These are phyloP conservation scores for Allium sativum DNA, from an alignment of 106 monocot species.

Conservation along the genomic window DNA sequence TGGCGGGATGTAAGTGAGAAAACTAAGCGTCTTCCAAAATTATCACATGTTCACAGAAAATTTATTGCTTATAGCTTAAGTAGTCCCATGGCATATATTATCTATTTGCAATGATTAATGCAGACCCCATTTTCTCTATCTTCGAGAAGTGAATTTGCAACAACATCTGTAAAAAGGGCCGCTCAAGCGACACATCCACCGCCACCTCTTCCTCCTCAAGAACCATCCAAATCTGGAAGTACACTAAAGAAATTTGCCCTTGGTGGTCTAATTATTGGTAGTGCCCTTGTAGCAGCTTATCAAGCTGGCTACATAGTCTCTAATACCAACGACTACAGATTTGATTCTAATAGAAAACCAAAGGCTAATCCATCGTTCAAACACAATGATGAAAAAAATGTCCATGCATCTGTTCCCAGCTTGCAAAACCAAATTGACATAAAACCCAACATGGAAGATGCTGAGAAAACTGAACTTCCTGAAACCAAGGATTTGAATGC, in stretches of 20 bases:
- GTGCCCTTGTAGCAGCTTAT: slow-evolving; percentile 36
- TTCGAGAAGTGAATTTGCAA: slow-evolving; percentile 37
- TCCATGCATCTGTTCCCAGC: slow-evolving; percentile 12
- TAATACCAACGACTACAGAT: slow-evolving; percentile 16
- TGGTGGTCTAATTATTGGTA: slow-evolving; percentile 41
- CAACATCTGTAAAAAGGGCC: slow-evolving; percentile 16
- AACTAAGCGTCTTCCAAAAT: neutral
- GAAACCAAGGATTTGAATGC: slow-evolving; percentile 6
- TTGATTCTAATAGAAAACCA: slow-evolving; percentile 6
- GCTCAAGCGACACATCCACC: slow-evolving; percentile 5
- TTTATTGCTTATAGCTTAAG: neutral
- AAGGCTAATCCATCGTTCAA: slow-evolving; percentile 5
- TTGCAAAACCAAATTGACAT: slow-evolving; percentile 7
- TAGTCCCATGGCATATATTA: neutral
- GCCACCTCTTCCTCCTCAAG: slow-evolving; percentile 17
- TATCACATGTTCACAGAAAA: neutral
- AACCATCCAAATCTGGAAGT: slow-evolving; percentile 21
- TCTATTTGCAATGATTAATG: slow-evolving; percentile 3
- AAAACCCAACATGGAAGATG: slow-evolving; percentile 16
- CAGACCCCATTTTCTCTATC: slow-evolving; percentile 39
- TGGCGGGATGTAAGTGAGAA: neutral
- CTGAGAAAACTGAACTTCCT: slow-evolving; percentile 12
- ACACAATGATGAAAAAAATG: slow-evolving; percentile 13
- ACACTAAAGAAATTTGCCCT: slow-evolving; percentile 27
- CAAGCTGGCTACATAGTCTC: slow-evolving; percentile 35